Conservation (phyloP, 176 grass and related monocot genomes). For the Chrysopogon serrulatus region DNA sequence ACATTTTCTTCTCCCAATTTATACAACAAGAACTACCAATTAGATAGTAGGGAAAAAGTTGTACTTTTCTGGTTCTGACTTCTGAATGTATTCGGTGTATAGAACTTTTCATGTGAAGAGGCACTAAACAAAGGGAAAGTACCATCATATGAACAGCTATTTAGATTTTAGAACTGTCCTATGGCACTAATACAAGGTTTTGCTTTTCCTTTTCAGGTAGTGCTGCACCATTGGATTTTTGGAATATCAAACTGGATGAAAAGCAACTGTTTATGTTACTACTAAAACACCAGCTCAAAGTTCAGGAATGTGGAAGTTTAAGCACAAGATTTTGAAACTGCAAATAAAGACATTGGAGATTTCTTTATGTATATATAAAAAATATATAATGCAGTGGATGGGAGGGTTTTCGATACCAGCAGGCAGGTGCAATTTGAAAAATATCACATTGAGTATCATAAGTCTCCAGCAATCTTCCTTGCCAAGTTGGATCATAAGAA, state of each 20-base stretch:
- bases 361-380: not conserved
- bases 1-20: not conserved
- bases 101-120: not conserved
- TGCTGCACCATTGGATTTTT: not conserved
- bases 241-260: not conserved
- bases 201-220: not conserved
- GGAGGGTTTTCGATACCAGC: constrained; percentile 44
- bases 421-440: constrained; percentile 56
- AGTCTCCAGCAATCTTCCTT: constrained; percentile 73
- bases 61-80: not conserved
- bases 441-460: constrained; percentile 61
- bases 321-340: constrained; percentile 4
- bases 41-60: not conserved
- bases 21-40: not conserved
- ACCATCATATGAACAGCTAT: not conserved
- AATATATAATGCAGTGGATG: not conserved
- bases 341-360: not conserved
- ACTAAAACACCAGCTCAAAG: constrained; percentile 8
- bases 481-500: constrained; percentile 64
- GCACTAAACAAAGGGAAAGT: not conserved
- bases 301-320: not conserved
- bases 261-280: not conserved
- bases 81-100: too few species aligned
- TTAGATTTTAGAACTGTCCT: not conserved
- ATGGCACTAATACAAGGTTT: not conserved